Evolutionary conservation across 2,329 filamentous ascomycete species (phyloP).

Genomic region (Fusarium goolgardi): DNA sequence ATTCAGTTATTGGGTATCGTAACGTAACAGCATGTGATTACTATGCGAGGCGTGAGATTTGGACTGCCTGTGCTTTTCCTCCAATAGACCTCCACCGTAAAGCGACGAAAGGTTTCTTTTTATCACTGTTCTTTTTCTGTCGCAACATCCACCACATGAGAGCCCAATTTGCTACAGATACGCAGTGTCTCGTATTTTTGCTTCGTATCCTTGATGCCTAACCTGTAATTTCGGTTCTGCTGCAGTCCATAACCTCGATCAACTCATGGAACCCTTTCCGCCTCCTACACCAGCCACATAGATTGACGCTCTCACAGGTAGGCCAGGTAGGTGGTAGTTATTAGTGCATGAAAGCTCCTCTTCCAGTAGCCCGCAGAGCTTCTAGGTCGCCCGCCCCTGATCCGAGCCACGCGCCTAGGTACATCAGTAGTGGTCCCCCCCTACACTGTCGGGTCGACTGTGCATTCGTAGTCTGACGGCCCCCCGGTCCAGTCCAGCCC

Average conservation of each 20-base stretch:
- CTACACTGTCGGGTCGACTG: constrained; percentile 32
- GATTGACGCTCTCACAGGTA: neutral
- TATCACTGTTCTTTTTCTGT: neutral
- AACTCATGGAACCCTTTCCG: neutral
- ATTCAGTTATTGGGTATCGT: neutral
- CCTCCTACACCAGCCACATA: constrained; percentile 41
- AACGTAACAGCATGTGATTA: neutral
- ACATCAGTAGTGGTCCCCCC: constrained; percentile 22
- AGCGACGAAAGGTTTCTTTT: constrained; percentile 1
- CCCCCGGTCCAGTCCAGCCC: neutral
- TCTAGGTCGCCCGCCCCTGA: constrained; percentile 34
- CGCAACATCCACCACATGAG: neutral
- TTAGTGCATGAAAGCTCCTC: constrained; percentile 36
- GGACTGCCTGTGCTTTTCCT: neutral
- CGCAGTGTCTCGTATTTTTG: neutral
- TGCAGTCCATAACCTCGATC: neutral
- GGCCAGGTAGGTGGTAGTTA: neutral
- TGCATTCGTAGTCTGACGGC: constrained; percentile 37
- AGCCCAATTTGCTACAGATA: neutral
- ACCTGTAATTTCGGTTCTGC: constrained; percentile 19
- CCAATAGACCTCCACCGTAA: neutral
- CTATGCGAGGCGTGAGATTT: neutral
- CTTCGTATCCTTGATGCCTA: neutral
- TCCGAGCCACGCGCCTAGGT: constrained; percentile 40
- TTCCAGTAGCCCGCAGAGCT: constrained; percentile 20